These are phyloP conservation scores for Stellera chamaejasme DNA, from an alignment of 345 rosid genomes.

Conservation along the genomic window DNA sequence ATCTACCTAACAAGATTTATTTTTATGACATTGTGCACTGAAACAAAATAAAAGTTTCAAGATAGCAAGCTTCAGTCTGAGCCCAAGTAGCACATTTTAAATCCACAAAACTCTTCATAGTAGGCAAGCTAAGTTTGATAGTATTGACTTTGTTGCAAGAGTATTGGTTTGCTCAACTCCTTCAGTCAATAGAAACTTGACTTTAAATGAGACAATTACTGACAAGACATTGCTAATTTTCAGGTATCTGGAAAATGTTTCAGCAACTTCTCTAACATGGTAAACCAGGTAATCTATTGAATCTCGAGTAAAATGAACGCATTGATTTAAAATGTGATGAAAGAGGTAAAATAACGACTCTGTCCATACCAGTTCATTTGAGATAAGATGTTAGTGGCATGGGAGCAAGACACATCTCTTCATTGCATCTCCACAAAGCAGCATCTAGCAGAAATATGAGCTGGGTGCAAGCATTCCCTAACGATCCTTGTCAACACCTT, in stretches of 20 bases:
- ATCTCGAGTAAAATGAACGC: conserved; percentile 49
- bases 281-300: conserved; percentile 47
- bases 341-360: conserved; percentile 52
- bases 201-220: conserved; percentile 41
- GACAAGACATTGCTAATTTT: conserved; percentile 61
- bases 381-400: conserved; percentile 43
- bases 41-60: neutral
- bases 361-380: conserved; percentile 57
- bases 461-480: conserved; percentile 71
- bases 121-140: conserved; percentile 41
- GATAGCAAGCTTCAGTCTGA: no score
- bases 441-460: conserved; percentile 69
- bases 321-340: conserved; percentile 47
- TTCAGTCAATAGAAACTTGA: conserved; percentile 36
- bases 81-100: neutral
- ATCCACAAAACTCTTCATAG: neutral
- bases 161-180: conserved; percentile 54
- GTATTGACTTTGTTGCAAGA: conserved; percentile 52
- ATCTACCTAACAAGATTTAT: neutral
- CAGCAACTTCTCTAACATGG: conserved; percentile 25
- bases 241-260: conserved; percentile 41
- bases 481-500: conserved; percentile 49
- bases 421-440: conserved; percentile 45
- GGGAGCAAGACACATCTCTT: conserved; percentile 41
- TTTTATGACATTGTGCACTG: neutral